Evolutionary conservation across 2,329 filamentous ascomycete species (phyloP).

Genomic region (Pseudogymnoascus sp.): DNA sequence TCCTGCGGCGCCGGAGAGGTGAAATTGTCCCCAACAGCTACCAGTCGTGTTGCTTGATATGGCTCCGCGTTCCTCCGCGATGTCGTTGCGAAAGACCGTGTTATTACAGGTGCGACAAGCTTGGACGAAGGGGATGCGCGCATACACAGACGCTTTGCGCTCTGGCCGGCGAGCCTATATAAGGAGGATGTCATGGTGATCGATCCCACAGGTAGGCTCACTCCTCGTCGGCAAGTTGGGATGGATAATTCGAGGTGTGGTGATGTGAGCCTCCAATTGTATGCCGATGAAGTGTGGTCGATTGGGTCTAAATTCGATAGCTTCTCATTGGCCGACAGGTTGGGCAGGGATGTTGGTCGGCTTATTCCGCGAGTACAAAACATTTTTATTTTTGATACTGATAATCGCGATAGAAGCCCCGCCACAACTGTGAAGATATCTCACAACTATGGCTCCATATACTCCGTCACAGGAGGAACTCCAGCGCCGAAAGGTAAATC

Average conservation of each 20-base stretch:
- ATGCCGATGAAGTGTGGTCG: slow-evolving; percentile 10
- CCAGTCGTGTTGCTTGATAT: slow-evolving; percentile 42
- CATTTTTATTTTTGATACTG: slow-evolving; percentile 10
- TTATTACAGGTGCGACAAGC: slow-evolving; percentile 31
- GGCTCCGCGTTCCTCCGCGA: slow-evolving; percentile 57
- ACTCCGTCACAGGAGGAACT: slow-evolving; percentile 48
- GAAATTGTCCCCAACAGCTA: slow-evolving; percentile 57
- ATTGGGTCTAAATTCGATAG: slow-evolving; percentile 9
- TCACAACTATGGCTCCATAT: slow-evolving; percentile 37
- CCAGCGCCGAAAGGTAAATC: slow-evolving; percentile 51
- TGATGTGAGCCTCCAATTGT: slow-evolving; percentile 8
- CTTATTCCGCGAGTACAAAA: slow-evolving; percentile 6
- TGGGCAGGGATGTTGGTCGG: background rate
- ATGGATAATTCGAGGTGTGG: slow-evolving; percentile 7
- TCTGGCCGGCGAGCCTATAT: slow-evolving; percentile 64
- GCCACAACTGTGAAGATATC: slow-evolving; percentile 1
- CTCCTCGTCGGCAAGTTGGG: slow-evolving; percentile 14
- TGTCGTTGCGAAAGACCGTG: slow-evolving; percentile 60
- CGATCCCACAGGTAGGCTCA: slow-evolving; percentile 7
- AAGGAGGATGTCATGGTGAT: slow-evolving; percentile 63
- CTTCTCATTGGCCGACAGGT: slow-evolving; percentile 1
- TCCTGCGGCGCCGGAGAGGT: slow-evolving; percentile 34
- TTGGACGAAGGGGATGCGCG: slow-evolving; percentile 31
- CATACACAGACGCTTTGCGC: slow-evolving; percentile 60
- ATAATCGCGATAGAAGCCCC: slow-evolving; percentile 10